These are phyloP conservation scores for Amylocystis lapponica DNA, from an alignment of 768 basidiomycete species.

Conservation along the genomic window DNA sequence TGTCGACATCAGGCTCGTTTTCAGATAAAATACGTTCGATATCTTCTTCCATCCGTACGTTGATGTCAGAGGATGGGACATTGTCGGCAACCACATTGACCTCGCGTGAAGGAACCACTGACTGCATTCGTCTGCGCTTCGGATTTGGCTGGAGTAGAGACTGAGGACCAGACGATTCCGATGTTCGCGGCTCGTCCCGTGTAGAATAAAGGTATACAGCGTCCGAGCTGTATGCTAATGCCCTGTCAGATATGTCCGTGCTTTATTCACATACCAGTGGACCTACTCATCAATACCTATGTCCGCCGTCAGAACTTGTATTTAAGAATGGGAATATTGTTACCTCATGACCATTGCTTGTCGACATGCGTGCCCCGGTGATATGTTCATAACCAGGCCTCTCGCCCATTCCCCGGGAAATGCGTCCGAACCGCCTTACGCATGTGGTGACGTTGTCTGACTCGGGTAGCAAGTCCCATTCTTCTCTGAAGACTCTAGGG, in stretches of 20 bases:
- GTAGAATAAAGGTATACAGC: conserved; percentile 72
- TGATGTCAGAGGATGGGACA: conserved; percentile 1
- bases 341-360: conserved; percentile 72
- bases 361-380: conserved; percentile 70
- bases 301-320: not conserved
- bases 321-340: conserved; percentile 4
- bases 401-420: conserved; percentile 29
- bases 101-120: too few relatives aligned
- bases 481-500: conserved; percentile 51
- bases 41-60: conserved; percentile 26
- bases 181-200: conserved; percentile 45
- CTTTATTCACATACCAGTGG: not conserved
- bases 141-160: conserved; percentile 13
- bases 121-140: too few relatives aligned
- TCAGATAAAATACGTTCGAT: conserved; percentile 16
- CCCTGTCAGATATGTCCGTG: not conserved
- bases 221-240: conserved; percentile 65
- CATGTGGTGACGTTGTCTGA: conserved; percentile 61
- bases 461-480: conserved; percentile 62
- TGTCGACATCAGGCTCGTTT: conserved; percentile 11
- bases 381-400: conserved; percentile 50
- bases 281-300: conserved; percentile 62
- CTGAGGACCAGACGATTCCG: conserved; percentile 12
- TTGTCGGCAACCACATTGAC: not conserved
- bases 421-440: conserved; percentile 72